phyloP scores from a whole-genome alignment of 495 filamentous ascomycete species.

The Tuber indicum region DNA sequence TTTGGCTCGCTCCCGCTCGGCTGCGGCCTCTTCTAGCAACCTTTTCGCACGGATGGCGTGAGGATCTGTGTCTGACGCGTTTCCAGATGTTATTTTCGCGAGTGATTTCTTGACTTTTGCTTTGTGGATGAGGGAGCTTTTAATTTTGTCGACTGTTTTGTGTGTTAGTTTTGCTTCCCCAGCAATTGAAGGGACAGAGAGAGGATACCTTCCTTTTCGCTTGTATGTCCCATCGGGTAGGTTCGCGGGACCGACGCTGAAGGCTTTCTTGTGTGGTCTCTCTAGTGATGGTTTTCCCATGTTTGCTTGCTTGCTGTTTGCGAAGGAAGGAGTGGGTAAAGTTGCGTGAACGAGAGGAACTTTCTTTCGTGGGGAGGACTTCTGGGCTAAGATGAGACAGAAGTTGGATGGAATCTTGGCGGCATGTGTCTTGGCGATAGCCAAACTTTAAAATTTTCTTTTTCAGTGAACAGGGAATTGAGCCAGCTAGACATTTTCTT shows the following conservation, averaged over 20 bases:
- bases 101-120: slow-evolving; percentile 92
- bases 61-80: slow-evolving; percentile 33
- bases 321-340: not conserved
- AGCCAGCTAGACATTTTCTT: not conserved
- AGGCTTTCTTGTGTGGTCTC: slow-evolving; percentile 54
- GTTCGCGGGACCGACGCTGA: slow-evolving; percentile 82
- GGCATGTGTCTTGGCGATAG: not conserved
- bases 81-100: slow-evolving; percentile 56
- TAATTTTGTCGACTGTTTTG: slow-evolving; percentile 76
- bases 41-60: slow-evolving; percentile 34
- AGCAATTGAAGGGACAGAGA: not conserved
- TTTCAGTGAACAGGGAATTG: not conserved
- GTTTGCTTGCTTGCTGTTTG: slow-evolving; percentile 5
- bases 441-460: not conserved
- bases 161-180: slow-evolving; percentile 27
- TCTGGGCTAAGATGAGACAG: not conserved
- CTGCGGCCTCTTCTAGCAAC: slow-evolving; percentile 39
- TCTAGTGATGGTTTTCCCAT: slow-evolving; percentile 33
- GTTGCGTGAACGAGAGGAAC: not conserved
- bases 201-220: slow-evolving; percentile 76
- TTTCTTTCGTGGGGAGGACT: not conserved
- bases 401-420: not conserved
- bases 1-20: slow-evolving; percentile 27
- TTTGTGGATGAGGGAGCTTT: slow-evolving; percentile 80
- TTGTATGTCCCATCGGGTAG: slow-evolving; percentile 86